Base-by-base conservation (phyloP, 176 grass and related monocot species). In the Phoenix roebelenii region DNA sequence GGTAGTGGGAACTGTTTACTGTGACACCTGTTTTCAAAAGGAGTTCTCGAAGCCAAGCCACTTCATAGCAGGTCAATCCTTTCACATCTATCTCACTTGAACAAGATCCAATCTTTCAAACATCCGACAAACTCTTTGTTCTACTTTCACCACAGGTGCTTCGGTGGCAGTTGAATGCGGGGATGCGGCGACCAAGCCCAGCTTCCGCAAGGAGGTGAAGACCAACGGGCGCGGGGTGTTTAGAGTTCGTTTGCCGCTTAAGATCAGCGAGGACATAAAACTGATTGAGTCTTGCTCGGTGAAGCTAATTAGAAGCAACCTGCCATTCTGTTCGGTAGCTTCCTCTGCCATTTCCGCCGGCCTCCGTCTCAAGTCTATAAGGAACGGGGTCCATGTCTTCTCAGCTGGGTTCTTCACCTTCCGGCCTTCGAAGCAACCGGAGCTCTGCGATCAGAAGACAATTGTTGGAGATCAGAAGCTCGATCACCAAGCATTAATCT, bases 401-500 rank as follows among this genome's bases (percentile, higher is more conserved):
- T 79, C 77, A 16, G 77, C 69, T 18, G 77, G 77, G 12, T 73
- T 64, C 10, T 39, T 73, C 24, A 66, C 59, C 25, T 73, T 79
- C 61, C 61, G 67, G 77, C 77, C 77, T 17, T 55, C 59, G 44
- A 73, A 49, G 14, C 56, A 73, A 15, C 69, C 69, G 18, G 68
- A 50, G 18, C 14, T 60, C 50, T 79, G 77, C 49, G 39, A 29
- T 52, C 65, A 68, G 65, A 55, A 18, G 52, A 51, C 65, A 15
- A 18, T 22, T 16, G 15, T 55, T 5, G n/a, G 25, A 26, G 55
- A 73, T 2, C 25, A 62, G 65, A 60, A 79, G 58, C 44, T 52
- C 0, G 10, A 53, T 44, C 62, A 79, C 18, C 10, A 55, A 9
- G 62, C 35, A 7, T 51, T 20, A 20, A 20, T 79, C 61, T 65